These are phyloP conservation scores for Poa annua DNA, from an alignment of 176 grass and related monocot species.

Conservation along the genomic window DNA sequence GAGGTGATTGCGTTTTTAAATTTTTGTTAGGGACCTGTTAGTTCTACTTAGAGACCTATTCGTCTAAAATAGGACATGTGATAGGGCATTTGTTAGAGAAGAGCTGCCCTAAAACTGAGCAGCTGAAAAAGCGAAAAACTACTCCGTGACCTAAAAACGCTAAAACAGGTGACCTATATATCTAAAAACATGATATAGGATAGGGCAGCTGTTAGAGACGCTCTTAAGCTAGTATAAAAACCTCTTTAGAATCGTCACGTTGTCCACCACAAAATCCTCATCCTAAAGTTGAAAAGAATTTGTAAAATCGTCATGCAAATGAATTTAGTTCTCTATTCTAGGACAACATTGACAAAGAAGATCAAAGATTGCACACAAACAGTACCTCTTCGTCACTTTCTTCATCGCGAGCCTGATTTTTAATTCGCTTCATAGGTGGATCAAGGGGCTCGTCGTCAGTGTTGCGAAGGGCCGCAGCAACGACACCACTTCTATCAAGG, in stretches of 20 bases:
- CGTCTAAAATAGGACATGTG: too few relatives aligned
- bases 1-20: too few relatives aligned
- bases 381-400: conserved; percentile 90
- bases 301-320: neutral
- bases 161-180: too few relatives aligned
- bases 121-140: too few relatives aligned
- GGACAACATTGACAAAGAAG: neutral
- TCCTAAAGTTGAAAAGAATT: conserved; percentile 51
- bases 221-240: conserved; percentile 76
- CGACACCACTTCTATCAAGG: conserved; percentile 42
- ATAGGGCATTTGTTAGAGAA: too few relatives aligned
- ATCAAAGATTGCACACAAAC: neutral
- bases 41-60: too few relatives aligned
- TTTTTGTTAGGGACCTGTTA: too few relatives aligned
- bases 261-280: conserved; percentile 85
- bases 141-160: too few relatives aligned
- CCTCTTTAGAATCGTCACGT: conserved; percentile 75
- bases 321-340: conserved; percentile 5
- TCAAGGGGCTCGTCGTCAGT: conserved; percentile 67
- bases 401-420: conserved; percentile 61
- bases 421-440: conserved; percentile 64
- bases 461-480: conserved; percentile 61
- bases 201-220: too few relatives aligned
- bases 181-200: too few relatives aligned
- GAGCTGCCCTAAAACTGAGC: too few relatives aligned